Conservation (phyloP, 2,329 filamentous ascomycete species). For the Ophiostoma australiae region DNA sequence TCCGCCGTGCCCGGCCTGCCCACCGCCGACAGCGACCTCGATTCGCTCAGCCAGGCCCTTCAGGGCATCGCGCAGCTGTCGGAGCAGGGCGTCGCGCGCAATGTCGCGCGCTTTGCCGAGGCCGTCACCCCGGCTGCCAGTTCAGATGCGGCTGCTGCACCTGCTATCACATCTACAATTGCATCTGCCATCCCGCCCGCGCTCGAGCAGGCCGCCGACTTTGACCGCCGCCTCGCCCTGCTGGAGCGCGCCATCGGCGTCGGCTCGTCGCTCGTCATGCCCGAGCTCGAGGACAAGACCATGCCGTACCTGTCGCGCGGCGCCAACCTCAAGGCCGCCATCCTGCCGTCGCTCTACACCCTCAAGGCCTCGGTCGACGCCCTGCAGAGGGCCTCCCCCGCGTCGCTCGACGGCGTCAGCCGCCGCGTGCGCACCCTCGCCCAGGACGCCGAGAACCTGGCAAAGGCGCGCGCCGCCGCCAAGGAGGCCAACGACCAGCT, state of each 20-base stretch:
- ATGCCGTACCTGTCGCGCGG: not conserved
- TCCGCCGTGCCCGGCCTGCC: constrained; percentile 38
- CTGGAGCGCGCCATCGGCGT: constrained; percentile 80
- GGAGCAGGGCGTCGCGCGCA: constrained; percentile 29
- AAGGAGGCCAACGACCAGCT: constrained; percentile 58
- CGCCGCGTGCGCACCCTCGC: constrained; percentile 65
- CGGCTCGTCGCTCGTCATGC: constrained; percentile 57
- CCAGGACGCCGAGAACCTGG: constrained; percentile 66
- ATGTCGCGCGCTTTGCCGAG: not conserved
- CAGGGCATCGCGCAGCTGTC: constrained; percentile 54
- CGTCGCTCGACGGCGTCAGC: constrained; percentile 67
- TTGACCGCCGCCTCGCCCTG: constrained; percentile 72
- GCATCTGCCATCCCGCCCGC: constrained; percentile 29
- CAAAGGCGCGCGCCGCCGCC: constrained; percentile 59
- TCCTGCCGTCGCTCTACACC: constrained; percentile 74
- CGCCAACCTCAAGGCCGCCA: constrained; percentile 52
- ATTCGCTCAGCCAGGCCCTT: constrained; percentile 65
- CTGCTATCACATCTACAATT: too few species aligned
- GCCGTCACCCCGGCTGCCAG: not conserved
- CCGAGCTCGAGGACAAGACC: constrained; percentile 52
- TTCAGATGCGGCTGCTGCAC: too few species aligned
- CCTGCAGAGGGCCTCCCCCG: constrained; percentile 65
- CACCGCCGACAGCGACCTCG: constrained; percentile 36
- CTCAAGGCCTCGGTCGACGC: constrained; percentile 77
- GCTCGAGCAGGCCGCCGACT: constrained; percentile 78